Base-by-base conservation (phyloP, 305 asterid species). In the Solanum aculeatissimum region DNA sequence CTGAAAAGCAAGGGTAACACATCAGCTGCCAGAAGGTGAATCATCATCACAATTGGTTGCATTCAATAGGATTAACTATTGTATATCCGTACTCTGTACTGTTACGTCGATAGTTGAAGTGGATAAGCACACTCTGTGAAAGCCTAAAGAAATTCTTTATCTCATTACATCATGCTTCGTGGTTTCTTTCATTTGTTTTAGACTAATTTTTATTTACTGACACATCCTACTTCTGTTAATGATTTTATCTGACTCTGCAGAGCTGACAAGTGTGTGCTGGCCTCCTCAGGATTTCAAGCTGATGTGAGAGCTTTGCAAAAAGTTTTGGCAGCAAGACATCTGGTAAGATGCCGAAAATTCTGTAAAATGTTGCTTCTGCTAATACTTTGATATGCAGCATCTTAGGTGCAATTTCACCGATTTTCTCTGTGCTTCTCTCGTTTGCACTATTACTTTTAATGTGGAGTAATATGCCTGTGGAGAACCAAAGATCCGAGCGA, bases 221-320 rank as follows among this genome's bases (percentile, higher is more conserved):
- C 45, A 40, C 80, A 11, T 45, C 40, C 40, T 71, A 19, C 78
- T 70, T 23, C 10, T 14, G 8, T 14, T 23, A 45, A 45, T 14
- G 38, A 72, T 72, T 72, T 72, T 45, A 45, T 45, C 49, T 14
- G n/a, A 21, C 7, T 72, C 14, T 29, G 83, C 85, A 95, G 98
- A 60, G 97, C 96, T 81, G 98, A 90, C 85, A 96, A 96, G 88
- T 89, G 98, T 11, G 88, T 95, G 89, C 90, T 96, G 98, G 98
- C 97, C 79, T 96, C 99, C 40, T 96, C 98, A 82, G 99, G 99
- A 54, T 93, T 95, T 91, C 98, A 95, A 90, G 98, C 98, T 88
- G 98, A 95, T 85, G 98, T 95, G 75, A 89, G 97, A 88, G 97
- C 98, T 84, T 90, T 96, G 89, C 98, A 95, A 87, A 94, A 96